These are phyloP conservation scores for Aegilops tauschii DNA, from an alignment of 176 grass and related monocot species.

Conservation along the genomic window DNA sequence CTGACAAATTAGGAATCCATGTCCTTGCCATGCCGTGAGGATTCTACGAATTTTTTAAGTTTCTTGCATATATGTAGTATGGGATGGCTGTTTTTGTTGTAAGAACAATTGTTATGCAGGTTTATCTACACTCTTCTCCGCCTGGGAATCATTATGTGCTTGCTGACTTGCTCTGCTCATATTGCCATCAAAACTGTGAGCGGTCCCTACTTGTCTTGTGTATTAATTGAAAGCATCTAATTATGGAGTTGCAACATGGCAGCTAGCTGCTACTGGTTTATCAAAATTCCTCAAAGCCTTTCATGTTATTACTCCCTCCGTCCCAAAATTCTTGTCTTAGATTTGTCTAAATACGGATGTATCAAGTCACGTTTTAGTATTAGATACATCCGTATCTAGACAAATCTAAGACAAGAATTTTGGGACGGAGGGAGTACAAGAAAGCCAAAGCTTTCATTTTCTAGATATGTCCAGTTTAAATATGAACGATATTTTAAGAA, in stretches of 20 bases:
- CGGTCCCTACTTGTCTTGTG: constrained; percentile 76
- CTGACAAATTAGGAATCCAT: neutral
- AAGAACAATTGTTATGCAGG: constrained; percentile 48
- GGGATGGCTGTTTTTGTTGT: neutral
- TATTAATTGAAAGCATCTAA: constrained; percentile 58
- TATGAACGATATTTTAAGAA: neutral
- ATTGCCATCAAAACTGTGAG: constrained; percentile 80
- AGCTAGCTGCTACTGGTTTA: neutral
- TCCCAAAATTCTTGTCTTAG: too few species aligned
- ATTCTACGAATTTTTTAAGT: neutral
- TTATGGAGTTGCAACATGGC: neutral
- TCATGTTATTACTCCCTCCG: neutral
- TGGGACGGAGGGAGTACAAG: neutral
- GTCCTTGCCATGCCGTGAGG: neutral
- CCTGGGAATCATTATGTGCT: constrained; percentile 68
- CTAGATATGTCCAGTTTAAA: neutral
- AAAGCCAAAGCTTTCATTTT: neutral
- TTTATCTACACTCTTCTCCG: constrained; percentile 85
- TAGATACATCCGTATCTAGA: too few species aligned
- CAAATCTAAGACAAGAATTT: too few species aligned
- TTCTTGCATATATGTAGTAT: neutral
- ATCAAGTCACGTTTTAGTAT: too few species aligned
- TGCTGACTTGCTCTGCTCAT: constrained; percentile 85
- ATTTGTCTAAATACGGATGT: too few species aligned
- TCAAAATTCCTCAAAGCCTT: neutral